Evolutionary conservation across 2,329 filamentous ascomycete genomes (phyloP), one percentile per base, ranked within the genome.

Genomic region (Pseudophaeomoniella oleicola): DNA sequence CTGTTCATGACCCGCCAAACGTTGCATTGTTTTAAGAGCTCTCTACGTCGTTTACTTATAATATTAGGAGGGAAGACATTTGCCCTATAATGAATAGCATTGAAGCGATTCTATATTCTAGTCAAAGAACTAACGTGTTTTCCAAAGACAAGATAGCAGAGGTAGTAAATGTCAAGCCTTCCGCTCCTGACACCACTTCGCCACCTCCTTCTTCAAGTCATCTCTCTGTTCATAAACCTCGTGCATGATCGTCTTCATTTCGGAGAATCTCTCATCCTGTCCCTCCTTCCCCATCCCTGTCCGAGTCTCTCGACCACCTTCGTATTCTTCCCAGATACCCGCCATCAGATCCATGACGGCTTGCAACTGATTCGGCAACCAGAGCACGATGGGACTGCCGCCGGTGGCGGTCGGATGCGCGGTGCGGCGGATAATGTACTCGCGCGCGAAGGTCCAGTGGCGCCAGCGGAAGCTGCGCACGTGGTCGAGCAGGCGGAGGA

Each of bases 301-400:
- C 22, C 15, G 27, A 19, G 27, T 35, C 30, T 35, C 34, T 32
- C 36, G 12, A 0, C 30, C 39, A 15, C 39, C 32, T 13, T 42
- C 41, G 6, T 40, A 30, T 4, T 41, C 44, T n/a, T 59, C 54
- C 19, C 64, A 63, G 18, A 63, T 57, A 2, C 52, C 48, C n/a
- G 64, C 46, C 62, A 65, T 64, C 39, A 64, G 46, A 22, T 64
- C 61, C 59, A 65, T 63, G n/a, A 66, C 62, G 2, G 60, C 62
- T 2, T 57, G 59, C 3, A 66, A 49, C 42, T 66, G 63, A 38
- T 66, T 66, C 0, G 63, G 63, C 30, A 66, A 51, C 63, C 63
- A 66, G 53, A 61, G 63, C 13, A 66, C 59, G 38, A 66, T 66
- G 0, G 63, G 63, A 43, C 61, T 64, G 6, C 63, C 63, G 27